Percentiles rank a stretch among this genome's conserved stretches.
Conservation (phyloP, 2,329 filamentous ascomycete genomes). For the Cucurbitaria berberidis region DNA sequence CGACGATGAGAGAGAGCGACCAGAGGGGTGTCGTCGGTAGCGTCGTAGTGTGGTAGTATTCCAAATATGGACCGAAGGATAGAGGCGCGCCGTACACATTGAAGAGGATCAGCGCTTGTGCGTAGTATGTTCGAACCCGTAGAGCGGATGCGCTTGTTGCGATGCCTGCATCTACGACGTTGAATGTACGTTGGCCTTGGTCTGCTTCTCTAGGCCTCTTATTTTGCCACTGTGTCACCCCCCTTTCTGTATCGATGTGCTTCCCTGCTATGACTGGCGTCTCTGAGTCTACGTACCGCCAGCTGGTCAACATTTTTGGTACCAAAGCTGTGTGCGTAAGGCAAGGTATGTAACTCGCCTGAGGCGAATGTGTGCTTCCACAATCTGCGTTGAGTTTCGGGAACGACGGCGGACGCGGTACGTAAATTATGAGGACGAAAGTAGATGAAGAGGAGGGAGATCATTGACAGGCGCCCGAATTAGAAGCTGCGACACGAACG, state of each 20-base stretch:
- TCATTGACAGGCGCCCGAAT: neutral
- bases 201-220: neutral
- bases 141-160: neutral
- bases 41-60: constrained; percentile 28
- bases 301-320: neutral
- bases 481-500: neutral
- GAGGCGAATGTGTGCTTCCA: neutral
- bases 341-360: neutral
- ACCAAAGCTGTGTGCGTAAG: neutral
- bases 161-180: neutral
- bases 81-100: constrained; percentile 32
- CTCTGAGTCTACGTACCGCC: neutral
- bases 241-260: neutral
- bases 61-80: constrained; percentile 29
- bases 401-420: neutral
- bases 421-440: neutral
- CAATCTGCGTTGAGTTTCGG: neutral
- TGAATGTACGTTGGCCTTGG: neutral
- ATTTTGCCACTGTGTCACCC: neutral
- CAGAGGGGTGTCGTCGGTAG: constrained; percentile 6
- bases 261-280: neutral
- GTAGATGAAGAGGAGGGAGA: neutral
- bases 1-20: constrained; percentile 13
- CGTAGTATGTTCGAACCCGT: neutral
- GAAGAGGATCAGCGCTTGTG: constrained; percentile 33